Base-by-base conservation (phyloP, 2,329 filamentous ascomycete species). In the Phialocephala sp. region DNA sequence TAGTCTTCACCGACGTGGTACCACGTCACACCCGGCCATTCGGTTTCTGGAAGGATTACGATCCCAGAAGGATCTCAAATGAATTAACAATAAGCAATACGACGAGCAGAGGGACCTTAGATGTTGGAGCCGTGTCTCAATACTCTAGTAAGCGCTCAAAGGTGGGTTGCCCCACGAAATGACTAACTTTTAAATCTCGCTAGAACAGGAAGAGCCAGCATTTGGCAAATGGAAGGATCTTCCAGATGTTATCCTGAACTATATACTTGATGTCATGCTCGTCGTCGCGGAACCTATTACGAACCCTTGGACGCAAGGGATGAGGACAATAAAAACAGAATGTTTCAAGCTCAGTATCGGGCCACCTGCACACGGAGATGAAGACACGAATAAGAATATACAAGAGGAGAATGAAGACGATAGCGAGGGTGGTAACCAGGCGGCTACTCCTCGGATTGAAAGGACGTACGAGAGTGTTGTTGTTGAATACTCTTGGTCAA, bases 221-320 rank as follows among this genome's bases (percentile, higher is more conserved):
- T 43, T 43, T n/a, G 41, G 41, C 5, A 43, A 43, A n/a, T 43
- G 41, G 41, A 15, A 43, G 15, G 41, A 43, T 6, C 15, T 43
- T 6, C 60, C 50, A 37, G 6, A 15, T 6, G 60, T 47, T 18
- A 22, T 57, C 6, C 4, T 35, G 8, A n/a, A 47, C 15, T 45
- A 32, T 20, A 2, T 57, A 14, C 18, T 62, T 24, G 24, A 43
- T 12, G 45, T 57, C 18, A 57, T 62, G 52, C 22, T 62, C 8
- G 60, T 62, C 12, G n/a, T 50, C 1, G 37, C 35, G 2, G 60
- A 57, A 20, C 60, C 60, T 6, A 45, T 62, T 45, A 62, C 60
- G 14, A 57, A 62, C 36, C 52, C 60, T 14, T 32, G 41, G 41
- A 45, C 24, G 5, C 56, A 27, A 22, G 56, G 18, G 20, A 62